Base-by-base conservation (phyloP, 495 filamentous ascomycete genomes). In the Chaetomidium leptoderma region DNA sequence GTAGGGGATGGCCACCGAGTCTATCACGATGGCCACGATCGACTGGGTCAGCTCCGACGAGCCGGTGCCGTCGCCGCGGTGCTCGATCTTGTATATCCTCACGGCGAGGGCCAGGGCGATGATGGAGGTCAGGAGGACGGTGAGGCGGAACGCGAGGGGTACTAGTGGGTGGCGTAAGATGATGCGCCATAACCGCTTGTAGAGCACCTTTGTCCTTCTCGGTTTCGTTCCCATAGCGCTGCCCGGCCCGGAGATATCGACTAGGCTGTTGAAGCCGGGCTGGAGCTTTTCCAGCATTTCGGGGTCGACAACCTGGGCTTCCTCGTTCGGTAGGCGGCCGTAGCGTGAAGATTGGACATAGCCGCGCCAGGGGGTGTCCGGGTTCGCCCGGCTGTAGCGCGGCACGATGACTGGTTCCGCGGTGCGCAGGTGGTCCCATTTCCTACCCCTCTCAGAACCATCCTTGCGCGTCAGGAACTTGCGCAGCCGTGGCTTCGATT, bases 11-110 rank as follows among this genome's bases (percentile, higher is more conserved):
- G 95, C 95, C 4, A 97, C 78, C 13, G 84, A 84, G 71, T 97
- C 92, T 30, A 97, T 88, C 42, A 91, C 84, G 61, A 97, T 87
- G 40, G 93, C 93, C 76, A 98, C 91, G 47, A 87, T 81, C 11
- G 90, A 86, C 24, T 91, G 92, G 4, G 91, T 82, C 16, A 84
- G 80, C 63, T 85, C 82, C 1, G 74, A 70, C 47, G 76, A 76
- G 11, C 71, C 63, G 16, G 36, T 50, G 13, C 47, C 46, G 47
- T 70, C 75, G 50, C 70, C 64, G 16, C 62, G 47, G 32, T 73
- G 70, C 26, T 83, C 79, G 36, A 84, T 70, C 61, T 86, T 76
- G 65, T 84, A 90, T 37, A 96, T 91, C 27, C 82, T 85, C 3
- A 76, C 83, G 27, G 89, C 87, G 5, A 98, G 76, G 30, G 83